These are phyloP conservation scores for Penicillium tannophilum DNA, from an alignment of 495 filamentous ascomycete genomes.

Conservation along the genomic window DNA sequence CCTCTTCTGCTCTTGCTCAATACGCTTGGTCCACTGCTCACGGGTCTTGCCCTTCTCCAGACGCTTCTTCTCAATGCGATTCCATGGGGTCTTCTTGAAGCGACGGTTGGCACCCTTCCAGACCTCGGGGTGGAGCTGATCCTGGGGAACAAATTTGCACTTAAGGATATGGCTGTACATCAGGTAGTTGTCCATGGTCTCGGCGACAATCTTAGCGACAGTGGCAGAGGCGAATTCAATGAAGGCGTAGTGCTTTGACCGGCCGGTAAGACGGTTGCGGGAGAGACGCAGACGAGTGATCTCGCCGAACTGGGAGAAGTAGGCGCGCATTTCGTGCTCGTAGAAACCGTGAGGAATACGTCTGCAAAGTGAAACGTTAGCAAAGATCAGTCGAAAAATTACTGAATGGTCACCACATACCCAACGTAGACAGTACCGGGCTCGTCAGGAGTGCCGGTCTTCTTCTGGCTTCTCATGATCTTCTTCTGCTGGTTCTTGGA, in stretches of 20 bases:
- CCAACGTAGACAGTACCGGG: conserved; percentile 86
- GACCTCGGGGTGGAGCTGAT: conserved; percentile 75
- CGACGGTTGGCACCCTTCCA: conserved; percentile 87
- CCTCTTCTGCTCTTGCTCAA: conserved; percentile 68
- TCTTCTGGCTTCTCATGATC: conserved; percentile 53
- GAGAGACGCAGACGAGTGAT: conserved; percentile 82
- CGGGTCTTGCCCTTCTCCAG: conserved; percentile 69
- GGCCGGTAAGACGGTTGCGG: conserved; percentile 85
- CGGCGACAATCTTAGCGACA: conserved; percentile 85
- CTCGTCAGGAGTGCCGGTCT: conserved; percentile 42
- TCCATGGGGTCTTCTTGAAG: conserved; percentile 85
- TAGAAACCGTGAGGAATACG: conserved; percentile 95
- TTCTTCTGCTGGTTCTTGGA: conserved; percentile 63
- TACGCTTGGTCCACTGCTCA: conserved; percentile 73
- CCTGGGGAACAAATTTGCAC: conserved; percentile 73
- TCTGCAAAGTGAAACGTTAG: conserved; percentile 32
- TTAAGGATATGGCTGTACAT: conserved; percentile 91
- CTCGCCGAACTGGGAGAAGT: conserved; percentile 93
- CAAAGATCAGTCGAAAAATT: neutral
- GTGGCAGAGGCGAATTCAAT: conserved; percentile 78
- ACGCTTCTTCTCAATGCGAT: conserved; percentile 74
- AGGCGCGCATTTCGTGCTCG: conserved; percentile 90
- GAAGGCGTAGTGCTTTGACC: conserved; percentile 89
- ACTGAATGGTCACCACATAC: conserved; percentile 32
- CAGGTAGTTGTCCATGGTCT: conserved; percentile 97